phyloP scores from a whole-genome alignment of 257 asterid species.

The Penstemon newberryi region DNA sequence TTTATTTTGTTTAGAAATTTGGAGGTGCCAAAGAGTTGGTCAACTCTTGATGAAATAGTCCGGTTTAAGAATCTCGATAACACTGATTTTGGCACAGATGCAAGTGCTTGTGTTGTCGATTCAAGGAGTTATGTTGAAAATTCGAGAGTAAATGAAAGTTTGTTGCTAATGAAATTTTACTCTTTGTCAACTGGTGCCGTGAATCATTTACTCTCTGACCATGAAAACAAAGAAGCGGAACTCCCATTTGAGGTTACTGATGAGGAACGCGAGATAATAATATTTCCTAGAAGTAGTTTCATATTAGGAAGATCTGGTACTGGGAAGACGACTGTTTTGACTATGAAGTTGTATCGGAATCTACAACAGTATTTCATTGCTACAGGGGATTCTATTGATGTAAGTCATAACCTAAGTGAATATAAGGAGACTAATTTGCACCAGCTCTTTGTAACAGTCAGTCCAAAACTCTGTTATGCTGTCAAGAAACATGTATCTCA shows the following conservation, averaged over 20 bases:
- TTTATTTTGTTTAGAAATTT: conserved; percentile 37
- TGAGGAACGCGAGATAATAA: conserved; percentile 57
- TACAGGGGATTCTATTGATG: conserved; percentile 31
- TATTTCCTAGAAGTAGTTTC: conserved; percentile 51
- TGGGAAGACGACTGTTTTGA: conserved; percentile 66
- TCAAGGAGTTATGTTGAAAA: conserved; percentile 48
- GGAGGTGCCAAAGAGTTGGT: conserved; percentile 65
- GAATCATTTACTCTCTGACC: conserved; percentile 54
- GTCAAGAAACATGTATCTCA: conserved; percentile 59
- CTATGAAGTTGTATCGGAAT: conserved; percentile 54
- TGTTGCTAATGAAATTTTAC: conserved; percentile 65
- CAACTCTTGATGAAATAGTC: conserved; percentile 31
- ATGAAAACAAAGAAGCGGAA: conserved; percentile 45
- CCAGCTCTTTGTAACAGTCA: conserved; percentile 73
- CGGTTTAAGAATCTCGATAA: conserved; percentile 36
- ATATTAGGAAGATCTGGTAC: conserved; percentile 76
- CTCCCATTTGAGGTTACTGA: conserved; percentile 74
- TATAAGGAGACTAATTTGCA: conserved; percentile 28
- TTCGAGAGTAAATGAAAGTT: conserved; percentile 64
- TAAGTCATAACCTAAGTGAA: background rate
- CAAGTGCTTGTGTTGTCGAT: conserved; percentile 28
- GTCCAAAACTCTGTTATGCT: conserved; percentile 70
- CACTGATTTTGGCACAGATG: conserved; percentile 10
- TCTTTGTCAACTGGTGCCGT: conserved; percentile 49
- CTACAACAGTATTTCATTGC: conserved; percentile 49